Evolutionary conservation across 192 early-diverging fungal species (phyloP), one percentile per base, ranked within the genome.

Genomic region (Phycomyces nitens): DNA sequence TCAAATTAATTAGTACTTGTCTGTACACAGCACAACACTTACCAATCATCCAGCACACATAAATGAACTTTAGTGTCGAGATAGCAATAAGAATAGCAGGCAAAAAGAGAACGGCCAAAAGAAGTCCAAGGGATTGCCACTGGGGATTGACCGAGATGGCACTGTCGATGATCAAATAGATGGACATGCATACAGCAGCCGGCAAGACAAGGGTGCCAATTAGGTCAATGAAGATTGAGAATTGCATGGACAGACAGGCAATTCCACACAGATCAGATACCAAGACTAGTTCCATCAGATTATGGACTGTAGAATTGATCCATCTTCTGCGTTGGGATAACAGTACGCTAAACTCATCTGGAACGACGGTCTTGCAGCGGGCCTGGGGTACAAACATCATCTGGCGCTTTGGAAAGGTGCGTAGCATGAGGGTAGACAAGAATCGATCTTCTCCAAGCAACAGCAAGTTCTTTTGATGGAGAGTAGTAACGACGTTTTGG

Each of bases 291-390:
- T 95, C 94, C 67, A 87, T 64, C 49, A 95, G 74, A 68, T 95
- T 95, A 67, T 95, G 93, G 39, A 95, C 83, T 0, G 93, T 95
- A 18, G 93, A 95, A 73, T 95, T 95, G 70, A 95, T 95, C 94
- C 94, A 95, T 40, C 94, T 83, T 43, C 95, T 82, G 43, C 95
- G 83, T 73, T 97, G 95, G 60, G 89, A 92, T 40, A 97, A 67
- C 39, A 97, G 81, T n/a, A 92, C 90, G 58, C 73, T 83, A 66
- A 91, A 94, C 26, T 80, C 74, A 73, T 89, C 88, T 1, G 93
- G 93, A 24, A 93, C 93, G 8, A 88, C 77, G 0, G 93, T 95
- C 71, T 87, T 84, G 70, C 93, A 95, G 23, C 80, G 71, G 0
- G 93, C 93, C 62, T 89, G 82, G 14, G 89, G 90, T 18, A 92